These are phyloP conservation scores for Ustilago esculenta DNA, from an alignment of 1,284 basidiomycete species.

Conservation along the genomic window DNA sequence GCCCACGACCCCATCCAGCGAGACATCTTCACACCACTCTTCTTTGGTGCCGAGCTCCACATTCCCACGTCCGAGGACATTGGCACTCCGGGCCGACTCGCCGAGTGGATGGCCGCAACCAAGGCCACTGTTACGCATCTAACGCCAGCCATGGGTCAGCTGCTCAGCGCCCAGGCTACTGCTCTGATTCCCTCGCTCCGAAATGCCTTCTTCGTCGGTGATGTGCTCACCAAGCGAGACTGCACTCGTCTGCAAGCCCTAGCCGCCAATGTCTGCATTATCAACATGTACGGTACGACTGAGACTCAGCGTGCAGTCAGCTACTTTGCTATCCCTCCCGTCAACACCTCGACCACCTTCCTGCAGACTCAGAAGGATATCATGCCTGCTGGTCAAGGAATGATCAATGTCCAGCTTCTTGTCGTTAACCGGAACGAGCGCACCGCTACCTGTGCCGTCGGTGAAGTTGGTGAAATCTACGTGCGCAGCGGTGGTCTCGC, in stretches of 20 bases:
- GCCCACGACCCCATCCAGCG: slow-evolving; percentile 99
- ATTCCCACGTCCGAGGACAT: slow-evolving; percentile 98
- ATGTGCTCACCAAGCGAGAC: slow-evolving; percentile 97
- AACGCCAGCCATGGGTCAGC: slow-evolving; percentile 94
- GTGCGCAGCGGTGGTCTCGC: slow-evolving; percentile 95
- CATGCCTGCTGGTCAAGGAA: slow-evolving; percentile 96
- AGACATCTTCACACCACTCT: slow-evolving; percentile 98
- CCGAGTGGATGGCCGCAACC: slow-evolving; percentile 97
- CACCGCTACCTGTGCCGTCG: slow-evolving; percentile 87
- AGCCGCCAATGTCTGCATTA: slow-evolving; percentile 84
- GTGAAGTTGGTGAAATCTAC: slow-evolving; percentile 98
- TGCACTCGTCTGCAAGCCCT: slow-evolving; percentile 93
- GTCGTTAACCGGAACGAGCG: slow-evolving; percentile 94
- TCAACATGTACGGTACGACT: slow-evolving; percentile 99
- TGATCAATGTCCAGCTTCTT: slow-evolving; percentile 96
- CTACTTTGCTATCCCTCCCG: slow-evolving; percentile 91
- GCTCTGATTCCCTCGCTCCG: slow-evolving; percentile 84
- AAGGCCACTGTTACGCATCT: slow-evolving; percentile 85
- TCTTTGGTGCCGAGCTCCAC: slow-evolving; percentile 94
- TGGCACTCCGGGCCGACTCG: slow-evolving; percentile 92
- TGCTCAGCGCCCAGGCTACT: slow-evolving; percentile 94
- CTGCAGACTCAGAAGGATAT: slow-evolving; percentile 95
- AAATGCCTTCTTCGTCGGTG: slow-evolving; percentile 99
- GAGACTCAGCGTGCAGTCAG: slow-evolving; percentile 99
- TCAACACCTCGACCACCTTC: slow-evolving; percentile 86